These are phyloP conservation scores for Fusarium sp. DNA, from an alignment of 2,329 filamentous ascomycete genomes.

Conservation along the genomic window DNA sequence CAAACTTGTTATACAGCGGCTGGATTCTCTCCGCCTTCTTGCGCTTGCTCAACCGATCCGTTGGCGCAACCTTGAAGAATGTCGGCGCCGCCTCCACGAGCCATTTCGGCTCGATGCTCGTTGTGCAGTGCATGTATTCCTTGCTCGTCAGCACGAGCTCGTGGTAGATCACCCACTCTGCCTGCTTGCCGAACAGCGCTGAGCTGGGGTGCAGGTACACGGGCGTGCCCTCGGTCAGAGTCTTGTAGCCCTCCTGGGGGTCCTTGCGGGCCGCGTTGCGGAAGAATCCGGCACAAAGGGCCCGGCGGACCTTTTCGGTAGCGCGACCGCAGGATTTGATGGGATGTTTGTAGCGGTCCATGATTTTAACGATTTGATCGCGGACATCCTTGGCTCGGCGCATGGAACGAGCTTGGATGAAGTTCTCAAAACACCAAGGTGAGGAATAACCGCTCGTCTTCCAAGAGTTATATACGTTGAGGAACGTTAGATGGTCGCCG, in stretches of 20 bases:
- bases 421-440: constrained; percentile 98
- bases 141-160: constrained; percentile 91
- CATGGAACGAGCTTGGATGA: constrained; percentile 93
- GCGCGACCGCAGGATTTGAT: constrained; percentile 88
- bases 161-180: constrained; percentile 97
- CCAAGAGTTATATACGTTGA: constrained; percentile 99
- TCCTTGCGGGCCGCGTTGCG: constrained; percentile 95
- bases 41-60: constrained; percentile 86
- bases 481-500: constrained; percentile 91
- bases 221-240: constrained; percentile 91
- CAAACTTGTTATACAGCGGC: constrained; percentile 93
- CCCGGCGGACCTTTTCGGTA: constrained; percentile 87
- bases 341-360: constrained; percentile 88
- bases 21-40: constrained; percentile 96
- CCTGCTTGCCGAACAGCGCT: constrained; percentile 93
- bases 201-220: constrained; percentile 95
- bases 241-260: constrained; percentile 97
- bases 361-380: constrained; percentile 91
- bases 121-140: constrained; percentile 98
- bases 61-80: constrained; percentile 97
- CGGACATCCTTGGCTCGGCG: constrained; percentile 90
- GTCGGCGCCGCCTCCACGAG: constrained; percentile 97
- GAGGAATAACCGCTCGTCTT: constrained; percentile 84
- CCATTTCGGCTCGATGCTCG: constrained; percentile 92
- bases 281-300: constrained; percentile 95